Conservation (phyloP, 176 grass and related monocot species). For the Triticum dicoccoides region DNA sequence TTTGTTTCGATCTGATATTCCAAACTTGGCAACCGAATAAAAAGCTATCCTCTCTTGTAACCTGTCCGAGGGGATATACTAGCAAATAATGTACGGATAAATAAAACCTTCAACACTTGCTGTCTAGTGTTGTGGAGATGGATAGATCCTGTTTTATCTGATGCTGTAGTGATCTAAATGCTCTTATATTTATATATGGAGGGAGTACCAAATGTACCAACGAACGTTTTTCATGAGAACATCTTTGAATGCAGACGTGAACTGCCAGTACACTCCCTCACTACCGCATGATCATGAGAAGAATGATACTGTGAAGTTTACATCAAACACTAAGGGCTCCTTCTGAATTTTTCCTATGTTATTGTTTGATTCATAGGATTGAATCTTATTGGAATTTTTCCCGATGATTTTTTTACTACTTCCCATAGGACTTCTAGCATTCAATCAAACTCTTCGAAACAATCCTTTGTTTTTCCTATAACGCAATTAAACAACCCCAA, state of each 20-base stretch:
- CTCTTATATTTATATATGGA: too few species aligned
- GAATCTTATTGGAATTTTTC: too few species aligned
- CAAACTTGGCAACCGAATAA: slow-evolving; percentile 22
- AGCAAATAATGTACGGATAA: slow-evolving; percentile 9
- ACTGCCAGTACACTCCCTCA: too few species aligned
- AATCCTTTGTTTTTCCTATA: too few species aligned
- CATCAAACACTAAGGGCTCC: not conserved
- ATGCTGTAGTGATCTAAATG: not conserved
- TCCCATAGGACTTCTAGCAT: too few species aligned
- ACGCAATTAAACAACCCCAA: too few species aligned
- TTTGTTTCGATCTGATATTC: not conserved
- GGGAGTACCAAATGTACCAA: too few species aligned
- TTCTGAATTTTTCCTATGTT: too few species aligned
- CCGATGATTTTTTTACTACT: too few species aligned
- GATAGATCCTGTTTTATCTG: not conserved
- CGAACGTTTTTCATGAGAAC: not conserved
- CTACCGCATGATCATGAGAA: too few species aligned
- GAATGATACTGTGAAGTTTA: not conserved
- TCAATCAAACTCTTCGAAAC: too few species aligned
- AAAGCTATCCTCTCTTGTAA: not conserved
- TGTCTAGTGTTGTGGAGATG: not conserved
- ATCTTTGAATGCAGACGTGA: not conserved
- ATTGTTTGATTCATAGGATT: too few species aligned
- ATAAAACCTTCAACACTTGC: slow-evolving; percentile 13
- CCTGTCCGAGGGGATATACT: not conserved